A percentile compares a stretch with the other conserved stretches of the same genome.
Evolutionary conservation across 2,329 filamentous ascomycete species (phyloP).

Genomic region (Venturia aucupariae): DNA sequence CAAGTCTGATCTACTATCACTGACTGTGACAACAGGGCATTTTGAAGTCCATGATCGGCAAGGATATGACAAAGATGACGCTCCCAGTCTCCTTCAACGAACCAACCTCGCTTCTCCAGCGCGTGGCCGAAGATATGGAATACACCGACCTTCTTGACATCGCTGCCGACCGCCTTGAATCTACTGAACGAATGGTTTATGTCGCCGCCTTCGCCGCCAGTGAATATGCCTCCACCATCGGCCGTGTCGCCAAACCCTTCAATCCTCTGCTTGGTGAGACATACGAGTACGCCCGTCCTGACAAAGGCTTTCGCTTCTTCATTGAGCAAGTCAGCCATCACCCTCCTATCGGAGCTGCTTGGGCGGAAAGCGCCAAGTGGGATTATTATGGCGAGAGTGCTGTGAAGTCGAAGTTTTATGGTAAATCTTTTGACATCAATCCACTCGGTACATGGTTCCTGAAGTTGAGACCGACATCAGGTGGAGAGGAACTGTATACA

Average conservation of each 20-base stretch:
- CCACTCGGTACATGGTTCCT: constrained; percentile 96
- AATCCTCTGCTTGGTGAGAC: constrained; percentile 94
- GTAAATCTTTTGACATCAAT: constrained; percentile 95
- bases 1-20: neutral
- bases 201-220: constrained; percentile 93
- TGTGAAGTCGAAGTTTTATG: constrained; percentile 94
- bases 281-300: constrained; percentile 89
- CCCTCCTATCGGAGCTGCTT: constrained; percentile 86
- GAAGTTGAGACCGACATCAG: constrained; percentile 64
- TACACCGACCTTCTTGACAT: constrained; percentile 87
- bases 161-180: constrained; percentile 75
- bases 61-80: constrained; percentile 99
- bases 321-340: constrained; percentile 98
- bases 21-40: constrained; percentile 57
- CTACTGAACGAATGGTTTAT: constrained; percentile 85
- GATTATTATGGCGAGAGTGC: constrained; percentile 91
- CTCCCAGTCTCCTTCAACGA: constrained; percentile 97
- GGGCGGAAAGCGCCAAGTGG: constrained; percentile 88
- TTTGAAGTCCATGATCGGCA: constrained; percentile 98
- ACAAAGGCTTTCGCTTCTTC: constrained; percentile 97
- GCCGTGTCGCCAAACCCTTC: constrained; percentile 94
- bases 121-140: constrained; percentile 96
- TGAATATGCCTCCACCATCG: constrained; percentile 94
- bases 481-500: constrained; percentile 80
- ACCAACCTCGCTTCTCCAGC: constrained; percentile 87